Conservation (phyloP, 1,284 basidiomycete genomes). For the Coriolopsis trogii region DNA sequence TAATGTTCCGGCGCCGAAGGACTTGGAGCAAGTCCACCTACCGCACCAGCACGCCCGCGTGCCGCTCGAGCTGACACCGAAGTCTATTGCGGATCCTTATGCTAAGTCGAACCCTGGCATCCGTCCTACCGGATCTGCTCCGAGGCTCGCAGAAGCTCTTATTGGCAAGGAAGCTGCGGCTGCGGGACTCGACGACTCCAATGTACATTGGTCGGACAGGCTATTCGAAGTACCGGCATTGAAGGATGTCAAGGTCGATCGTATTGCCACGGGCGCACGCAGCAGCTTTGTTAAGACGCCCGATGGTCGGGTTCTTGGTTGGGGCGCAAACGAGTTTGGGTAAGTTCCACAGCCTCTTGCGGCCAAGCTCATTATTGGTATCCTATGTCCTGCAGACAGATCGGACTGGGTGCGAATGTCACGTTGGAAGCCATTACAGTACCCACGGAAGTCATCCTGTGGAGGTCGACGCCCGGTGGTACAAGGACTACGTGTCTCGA, state of each 20-base stretch:
- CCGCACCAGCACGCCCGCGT: constrained; percentile 27
- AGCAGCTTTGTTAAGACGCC: constrained; percentile 75
- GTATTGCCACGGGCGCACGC: constrained; percentile 76
- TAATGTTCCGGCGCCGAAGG: constrained; percentile 47
- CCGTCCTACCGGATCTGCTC: constrained; percentile 27
- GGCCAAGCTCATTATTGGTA: background rate
- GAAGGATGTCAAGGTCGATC: constrained; percentile 61
- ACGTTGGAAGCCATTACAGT: constrained; percentile 76
- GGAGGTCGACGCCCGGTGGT: constrained; percentile 56
- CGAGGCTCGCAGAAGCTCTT: constrained; percentile 7
- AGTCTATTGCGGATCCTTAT: constrained; percentile 54
- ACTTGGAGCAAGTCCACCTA: constrained; percentile 37
- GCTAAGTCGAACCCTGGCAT: constrained; percentile 39
- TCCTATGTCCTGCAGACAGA: constrained; percentile 55
- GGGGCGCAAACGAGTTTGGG: constrained; percentile 88
- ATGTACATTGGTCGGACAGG: constrained; percentile 72
- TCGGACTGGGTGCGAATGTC: constrained; percentile 77
- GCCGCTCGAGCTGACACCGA: constrained; percentile 52
- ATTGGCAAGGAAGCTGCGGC: constrained; percentile 19
- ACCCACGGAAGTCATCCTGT: constrained; percentile 86
- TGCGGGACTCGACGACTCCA: constrained; percentile 45
- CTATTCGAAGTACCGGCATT: constrained; percentile 85
- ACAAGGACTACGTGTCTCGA: constrained; percentile 64
- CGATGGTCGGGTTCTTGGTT: constrained; percentile 82
- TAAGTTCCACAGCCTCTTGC: constrained; percentile 34